These are phyloP conservation scores for Gaertneriomyces sp. DNA, from an alignment of 192 early-diverging fungal species.

Conservation along the genomic window DNA sequence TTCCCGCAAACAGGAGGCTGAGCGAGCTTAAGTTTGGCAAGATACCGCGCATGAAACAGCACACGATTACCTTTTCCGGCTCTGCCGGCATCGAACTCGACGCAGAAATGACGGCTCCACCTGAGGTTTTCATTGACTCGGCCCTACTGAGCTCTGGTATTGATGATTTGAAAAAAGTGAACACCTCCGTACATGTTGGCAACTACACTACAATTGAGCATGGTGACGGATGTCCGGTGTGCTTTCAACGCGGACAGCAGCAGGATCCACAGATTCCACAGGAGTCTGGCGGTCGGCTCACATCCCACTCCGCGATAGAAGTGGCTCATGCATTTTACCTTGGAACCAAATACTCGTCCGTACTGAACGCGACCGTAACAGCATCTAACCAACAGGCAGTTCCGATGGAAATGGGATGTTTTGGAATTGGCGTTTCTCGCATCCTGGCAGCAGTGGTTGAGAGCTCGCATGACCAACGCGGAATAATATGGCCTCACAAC, in stretches of 20 bases:
- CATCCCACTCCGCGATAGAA: conserved; percentile 63
- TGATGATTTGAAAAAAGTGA: background rate
- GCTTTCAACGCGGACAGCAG: background rate
- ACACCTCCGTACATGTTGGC: background rate
- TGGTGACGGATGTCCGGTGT: conserved; percentile 33
- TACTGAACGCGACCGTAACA: conserved; percentile 59
- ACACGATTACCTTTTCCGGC: no score
- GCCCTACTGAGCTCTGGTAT: no score
- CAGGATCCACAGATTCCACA: conserved; percentile 27
- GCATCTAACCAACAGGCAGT: conserved; percentile 29
- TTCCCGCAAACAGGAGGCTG: background rate
- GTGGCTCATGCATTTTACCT: conserved; percentile 87
- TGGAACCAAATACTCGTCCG: conserved; percentile 80
- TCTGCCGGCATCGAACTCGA: no score
- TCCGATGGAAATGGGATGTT: conserved; percentile 86
- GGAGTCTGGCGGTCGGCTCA: conserved; percentile 38
- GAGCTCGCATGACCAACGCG: conserved; percentile 56
- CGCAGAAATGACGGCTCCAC: no score
- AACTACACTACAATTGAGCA: conserved; percentile 22
- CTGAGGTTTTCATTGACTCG: no score
- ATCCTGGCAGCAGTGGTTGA: conserved; percentile 78
- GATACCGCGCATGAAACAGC: no score
- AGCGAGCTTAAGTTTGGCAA: background rate
- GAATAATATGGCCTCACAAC: conserved; percentile 74
- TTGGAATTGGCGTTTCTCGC: conserved; percentile 82